Conservation (phyloP, 306 rosid species). For the Vicia sativa region DNA sequence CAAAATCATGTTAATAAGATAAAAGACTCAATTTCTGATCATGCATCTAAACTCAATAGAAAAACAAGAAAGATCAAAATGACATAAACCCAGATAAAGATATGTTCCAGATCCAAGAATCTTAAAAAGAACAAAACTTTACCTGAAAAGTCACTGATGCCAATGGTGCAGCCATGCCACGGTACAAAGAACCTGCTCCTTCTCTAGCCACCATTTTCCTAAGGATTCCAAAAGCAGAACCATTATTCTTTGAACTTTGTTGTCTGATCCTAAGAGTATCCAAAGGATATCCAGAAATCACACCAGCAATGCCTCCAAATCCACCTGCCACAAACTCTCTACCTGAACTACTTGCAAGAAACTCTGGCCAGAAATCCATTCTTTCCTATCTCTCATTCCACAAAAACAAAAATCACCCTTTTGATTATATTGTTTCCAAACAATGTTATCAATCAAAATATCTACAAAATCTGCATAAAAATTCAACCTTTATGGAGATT, state of each 20-base stretch:
- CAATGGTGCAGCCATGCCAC: slow-evolving; percentile 88
- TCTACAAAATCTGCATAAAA: neutral
- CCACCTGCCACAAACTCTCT: slow-evolving; percentile 95
- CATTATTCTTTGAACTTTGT: slow-evolving; percentile 49
- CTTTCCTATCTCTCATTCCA: slow-evolving; percentile 42
- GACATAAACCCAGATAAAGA: neutral
- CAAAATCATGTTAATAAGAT: too few relatives aligned
- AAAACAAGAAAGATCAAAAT: neutral
- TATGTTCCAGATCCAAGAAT: neutral
- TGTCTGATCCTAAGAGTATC: slow-evolving; percentile 74
- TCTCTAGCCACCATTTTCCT: slow-evolving; percentile 53
- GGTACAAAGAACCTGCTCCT: slow-evolving; percentile 74
- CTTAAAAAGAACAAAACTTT: neutral
- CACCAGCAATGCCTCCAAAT: slow-evolving; percentile 83
- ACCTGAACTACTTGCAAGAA: slow-evolving; percentile 77
- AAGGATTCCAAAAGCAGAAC: slow-evolving; percentile 63
- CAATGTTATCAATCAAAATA: neutral
- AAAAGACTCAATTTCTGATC: too few relatives aligned
- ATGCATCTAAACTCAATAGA: neutral
- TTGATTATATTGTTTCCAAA: neutral
- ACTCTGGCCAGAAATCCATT: slow-evolving; percentile 87
- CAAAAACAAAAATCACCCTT: neutral
- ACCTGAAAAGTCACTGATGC: slow-evolving; percentile 91
- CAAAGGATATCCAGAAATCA: slow-evolving; percentile 79
- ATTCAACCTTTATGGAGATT: neutral